A percentile compares a stretch with the other conserved stretches of the same genome.
Conservation (phyloP, 352 stramenopile species). For the Phytophthora sojae region DNA sequence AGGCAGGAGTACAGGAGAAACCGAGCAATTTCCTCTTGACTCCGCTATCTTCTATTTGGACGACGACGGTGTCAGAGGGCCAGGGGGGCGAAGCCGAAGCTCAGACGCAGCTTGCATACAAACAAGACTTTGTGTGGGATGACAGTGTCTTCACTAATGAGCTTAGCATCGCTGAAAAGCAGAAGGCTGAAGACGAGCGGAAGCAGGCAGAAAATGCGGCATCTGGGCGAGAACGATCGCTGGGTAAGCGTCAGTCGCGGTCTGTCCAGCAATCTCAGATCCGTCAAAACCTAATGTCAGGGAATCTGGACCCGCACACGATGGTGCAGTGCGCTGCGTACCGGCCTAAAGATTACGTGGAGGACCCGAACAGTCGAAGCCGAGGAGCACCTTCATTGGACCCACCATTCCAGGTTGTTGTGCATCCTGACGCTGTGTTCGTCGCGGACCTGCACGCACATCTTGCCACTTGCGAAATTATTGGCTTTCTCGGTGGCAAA, state of each 20-base stretch:
- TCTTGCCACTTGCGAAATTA: conserved; percentile 94
- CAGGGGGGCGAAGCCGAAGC: conserved; percentile 9
- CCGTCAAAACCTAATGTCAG: conserved; percentile 75
- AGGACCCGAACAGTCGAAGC: conserved; percentile 54
- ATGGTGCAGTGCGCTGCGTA: conserved; percentile 89
- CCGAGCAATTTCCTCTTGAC: conserved; percentile 30
- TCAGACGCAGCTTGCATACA: conserved; percentile 50
- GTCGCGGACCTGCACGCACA: conserved; percentile 94
- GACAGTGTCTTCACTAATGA: conserved; percentile 67
- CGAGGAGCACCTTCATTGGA: conserved; percentile 50
- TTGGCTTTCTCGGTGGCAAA: conserved; percentile 93
- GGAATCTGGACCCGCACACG: conserved; percentile 83
- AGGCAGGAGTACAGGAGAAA: background rate
- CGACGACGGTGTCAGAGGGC: conserved; percentile 27
- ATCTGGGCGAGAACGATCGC: conserved; percentile 33
- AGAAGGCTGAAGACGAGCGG: conserved; percentile 22
- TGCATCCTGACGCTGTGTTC: conserved; percentile 92
- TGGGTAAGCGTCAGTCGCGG: conserved; percentile 64
- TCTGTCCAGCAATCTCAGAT: conserved; percentile 86
- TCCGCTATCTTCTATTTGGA: conserved; percentile 67
- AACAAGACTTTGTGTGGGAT: conserved; percentile 82
- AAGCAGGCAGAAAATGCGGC: conserved; percentile 32
- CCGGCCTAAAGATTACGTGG: conserved; percentile 40
- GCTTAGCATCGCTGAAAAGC: conserved; percentile 31
- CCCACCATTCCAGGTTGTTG: conserved; percentile 88